Evolutionary conservation across 1,139 yeast genomes (phyloP), one percentile per base, ranked within the genome.

Genomic region (Pichia sp.): DNA sequence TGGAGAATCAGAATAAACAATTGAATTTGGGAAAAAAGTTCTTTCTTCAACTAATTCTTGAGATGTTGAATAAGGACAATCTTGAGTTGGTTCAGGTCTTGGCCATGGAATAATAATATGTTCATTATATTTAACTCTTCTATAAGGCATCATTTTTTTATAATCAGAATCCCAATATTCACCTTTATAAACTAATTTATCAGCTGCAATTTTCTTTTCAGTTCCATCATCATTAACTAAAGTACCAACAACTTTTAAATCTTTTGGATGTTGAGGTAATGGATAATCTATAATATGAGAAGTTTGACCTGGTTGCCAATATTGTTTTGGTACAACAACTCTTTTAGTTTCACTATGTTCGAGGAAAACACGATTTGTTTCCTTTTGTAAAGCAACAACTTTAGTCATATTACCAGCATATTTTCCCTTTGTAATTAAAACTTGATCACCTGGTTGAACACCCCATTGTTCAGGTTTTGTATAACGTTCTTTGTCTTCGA

Each of bases 31-130:
- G 66, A 79, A 86, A 66, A 74, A 86, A 5, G 96, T 81, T 65
- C 87, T 83, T 58, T 81, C 87, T 52, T 81, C 77, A 2, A 79
- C 94, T 1, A 70, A 68, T 6, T 75, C 81, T 42, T 79, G 77
- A 10, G 68, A 66, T 0, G 97, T 87, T 4, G 79, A 75, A 49
- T 79, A 68, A 11, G 66, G 67, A 46, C 85, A 87, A 49, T 81
- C 86, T 56, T 76, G 76, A n/a, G 71, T 68, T 7, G 75, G 72
- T 36, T 80, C 83, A 2, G 95, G 95, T 56, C 79, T 76, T 40
- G 97, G 97, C 95, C 96, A 90, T 49, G 97, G 97, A 47, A 90
- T 80, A 43, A 80, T 79, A 50, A 87, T 70, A 44, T 76, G 73
- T 40, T 78, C 78, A 35, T 71, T 70, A 58, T 87, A 89, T 56